A percentile compares a stretch with the other conserved stretches of the same genome.
phyloP scores from a whole-genome alignment of 2,329 filamentous ascomycete species.

The Tricladium varicosporioides region DNA sequence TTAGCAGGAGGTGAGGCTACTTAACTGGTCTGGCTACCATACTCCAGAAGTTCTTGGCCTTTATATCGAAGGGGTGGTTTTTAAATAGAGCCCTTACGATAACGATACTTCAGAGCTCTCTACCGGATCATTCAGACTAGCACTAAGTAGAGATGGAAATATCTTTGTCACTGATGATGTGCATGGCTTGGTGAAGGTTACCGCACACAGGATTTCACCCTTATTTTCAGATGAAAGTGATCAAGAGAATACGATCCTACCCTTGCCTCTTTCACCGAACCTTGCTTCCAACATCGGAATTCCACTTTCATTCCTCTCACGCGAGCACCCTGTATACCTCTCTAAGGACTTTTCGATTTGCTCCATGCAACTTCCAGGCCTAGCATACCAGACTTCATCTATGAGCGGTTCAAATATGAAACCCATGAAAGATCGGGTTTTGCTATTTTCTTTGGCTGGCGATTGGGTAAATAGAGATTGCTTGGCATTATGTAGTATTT shows the following conservation, averaged over 20 bases:
- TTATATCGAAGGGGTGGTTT: constrained; percentile 34
- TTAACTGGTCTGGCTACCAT: constrained; percentile 32
- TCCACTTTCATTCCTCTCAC: too few species aligned
- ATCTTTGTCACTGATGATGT: constrained; percentile 18
- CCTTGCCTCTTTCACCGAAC: too few species aligned
- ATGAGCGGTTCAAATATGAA: too few species aligned
- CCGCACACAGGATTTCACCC: constrained; percentile 4
- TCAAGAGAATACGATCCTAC: too few species aligned
- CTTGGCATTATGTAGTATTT: neutral
- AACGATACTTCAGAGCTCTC: constrained; percentile 25
- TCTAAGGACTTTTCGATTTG: too few species aligned
- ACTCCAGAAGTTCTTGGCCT: constrained; percentile 34
- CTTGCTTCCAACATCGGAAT: too few species aligned
- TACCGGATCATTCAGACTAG: neutral
- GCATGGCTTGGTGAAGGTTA: constrained; percentile 25
- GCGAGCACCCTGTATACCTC: too few species aligned
- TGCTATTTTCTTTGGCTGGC: too few species aligned
- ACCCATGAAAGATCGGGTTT: too few species aligned
- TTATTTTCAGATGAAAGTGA: constrained; percentile 8
- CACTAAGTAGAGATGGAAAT: constrained; percentile 3
- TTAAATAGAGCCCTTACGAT: constrained; percentile 37
- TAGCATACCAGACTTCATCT: too few species aligned
- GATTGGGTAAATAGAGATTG: too few species aligned
- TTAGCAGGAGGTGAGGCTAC: constrained; percentile 26
- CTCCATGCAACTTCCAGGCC: too few species aligned